Base-by-base conservation (phyloP, 768 basidiomycete species). In the Cystoderma amianthinum region DNA sequence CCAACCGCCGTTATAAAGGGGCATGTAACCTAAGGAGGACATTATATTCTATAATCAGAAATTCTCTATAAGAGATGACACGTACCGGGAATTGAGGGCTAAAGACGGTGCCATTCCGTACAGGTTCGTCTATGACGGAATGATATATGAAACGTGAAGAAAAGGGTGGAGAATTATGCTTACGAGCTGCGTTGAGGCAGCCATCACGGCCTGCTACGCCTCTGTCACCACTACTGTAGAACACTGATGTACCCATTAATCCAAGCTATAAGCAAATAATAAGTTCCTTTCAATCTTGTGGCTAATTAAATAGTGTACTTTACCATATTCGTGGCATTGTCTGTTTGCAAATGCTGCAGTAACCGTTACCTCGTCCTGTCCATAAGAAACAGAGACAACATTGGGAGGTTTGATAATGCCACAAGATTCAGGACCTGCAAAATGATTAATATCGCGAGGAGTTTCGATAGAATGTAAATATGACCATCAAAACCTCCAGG, bases 1-100 rank as follows among this genome's bases (percentile, higher is more conserved):
- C 75, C 74, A 32, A 76, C 69, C 4, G 75, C 64, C 15, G 74
- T 75, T 17, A 76, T 54, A 39, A 65, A 75, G 1, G 74, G 72
- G 46, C 74, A 76, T 1, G 68, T 64, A 1, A 56, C 56, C 65
- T 67, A 28, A 10, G n/a, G n/a, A n/a, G n/a, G n/a, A n/a, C n/a
- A n/a, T n/a, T n/a, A n/a, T n/a, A n/a, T n/a, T n/a, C n/a, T n/a
- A n/a, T n/a, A n/a, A n/a, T 13, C 37, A 2, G 22, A 19, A n/a
- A 12, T 3, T 13, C n/a, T n/a, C n/a, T n/a, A n/a, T n/a, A n/a
- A n/a, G n/a, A n/a, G n/a, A n/a, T n/a, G n/a, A n/a, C 15, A 5
- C 41, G 6, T 49, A 57, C 56, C 18, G 59, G 54, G 41, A 56
- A 57, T 22, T 45, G 49, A 1, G 57, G 58, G 39, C 53, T 58